These are phyloP conservation scores for Podospora bellae-mahoneyi DNA, from an alignment of 495 filamentous ascomycete species.

Conservation along the genomic window DNA sequence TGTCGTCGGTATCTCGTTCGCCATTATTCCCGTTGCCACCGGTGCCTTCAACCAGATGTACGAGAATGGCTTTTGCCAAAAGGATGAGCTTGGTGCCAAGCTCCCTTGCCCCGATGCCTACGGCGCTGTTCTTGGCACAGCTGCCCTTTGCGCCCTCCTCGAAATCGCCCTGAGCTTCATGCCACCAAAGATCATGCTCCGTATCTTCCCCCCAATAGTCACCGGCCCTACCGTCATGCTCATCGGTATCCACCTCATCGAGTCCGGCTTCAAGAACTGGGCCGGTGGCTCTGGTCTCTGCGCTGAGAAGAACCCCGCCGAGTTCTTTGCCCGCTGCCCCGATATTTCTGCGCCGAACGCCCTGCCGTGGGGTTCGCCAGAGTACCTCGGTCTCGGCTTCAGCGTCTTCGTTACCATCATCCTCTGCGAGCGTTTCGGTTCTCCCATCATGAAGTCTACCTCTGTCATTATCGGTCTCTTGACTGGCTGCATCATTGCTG, in stretches of 20 bases:
- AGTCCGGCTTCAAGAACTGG: constrained; percentile 79
- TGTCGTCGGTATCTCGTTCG: constrained; percentile 85
- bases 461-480: constrained; percentile 78
- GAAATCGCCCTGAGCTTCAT: constrained; percentile 75
- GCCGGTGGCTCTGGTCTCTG: constrained; percentile 72
- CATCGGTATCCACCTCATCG: constrained; percentile 63
- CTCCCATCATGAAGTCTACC: constrained; percentile 63
- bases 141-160: constrained; percentile 63
- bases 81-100: constrained; percentile 56
- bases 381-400: constrained; percentile 89
- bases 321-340: constrained; percentile 65
- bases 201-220: constrained; percentile 83
- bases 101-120: constrained; percentile 84
- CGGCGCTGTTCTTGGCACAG: constrained; percentile 78
- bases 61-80: constrained; percentile 69
- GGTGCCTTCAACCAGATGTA: constrained; percentile 86
- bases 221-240: constrained; percentile 82
- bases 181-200: constrained; percentile 64
- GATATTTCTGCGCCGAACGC: constrained; percentile 69
- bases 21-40: constrained; percentile 79
- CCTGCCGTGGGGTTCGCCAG: constrained; percentile 80
- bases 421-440: constrained; percentile 80
- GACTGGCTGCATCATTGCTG: constrained; percentile 84
- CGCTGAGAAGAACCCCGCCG: constrained; percentile 49
- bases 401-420: constrained; percentile 86